These are phyloP conservation scores for Casuarina equisetifolia DNA, from an alignment of 306 rosid species.

Conservation along the genomic window DNA sequence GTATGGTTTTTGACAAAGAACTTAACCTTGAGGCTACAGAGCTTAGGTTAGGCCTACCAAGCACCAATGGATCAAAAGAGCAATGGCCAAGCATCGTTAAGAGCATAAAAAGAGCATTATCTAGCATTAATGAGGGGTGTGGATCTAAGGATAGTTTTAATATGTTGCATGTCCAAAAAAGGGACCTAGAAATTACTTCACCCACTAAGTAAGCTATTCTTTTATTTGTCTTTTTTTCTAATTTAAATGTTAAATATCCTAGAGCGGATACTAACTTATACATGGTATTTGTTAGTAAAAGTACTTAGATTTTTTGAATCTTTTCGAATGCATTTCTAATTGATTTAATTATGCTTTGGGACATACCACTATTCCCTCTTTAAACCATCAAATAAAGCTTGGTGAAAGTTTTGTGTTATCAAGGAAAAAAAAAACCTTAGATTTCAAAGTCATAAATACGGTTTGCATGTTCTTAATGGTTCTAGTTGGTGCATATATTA, in stretches of 20 bases:
- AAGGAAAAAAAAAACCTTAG: not conserved
- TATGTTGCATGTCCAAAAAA: conserved; percentile 7
- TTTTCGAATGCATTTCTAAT: too few species aligned
- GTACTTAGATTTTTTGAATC: too few species aligned
- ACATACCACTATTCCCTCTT: too few species aligned
- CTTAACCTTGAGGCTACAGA: conserved; percentile 56
- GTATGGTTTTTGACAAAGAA: conserved; percentile 14
- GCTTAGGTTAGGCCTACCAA: conserved; percentile 48
- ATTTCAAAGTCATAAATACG: not conserved
- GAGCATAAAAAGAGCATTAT: conserved; percentile 43
- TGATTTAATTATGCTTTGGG: too few species aligned
- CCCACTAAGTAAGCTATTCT: conserved; percentile 46
- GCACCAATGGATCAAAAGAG: conserved; percentile 14
- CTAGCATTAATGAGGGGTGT: not conserved
- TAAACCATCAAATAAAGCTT: too few species aligned
- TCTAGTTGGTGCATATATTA: not conserved
- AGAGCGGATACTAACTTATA: too few species aligned
- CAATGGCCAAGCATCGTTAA: conserved; percentile 1
- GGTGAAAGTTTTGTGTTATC: too few species aligned
- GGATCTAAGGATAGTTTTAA: not conserved
- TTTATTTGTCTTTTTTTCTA: not conserved
- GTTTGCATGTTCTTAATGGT: not conserved
- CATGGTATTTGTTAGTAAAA: too few species aligned
- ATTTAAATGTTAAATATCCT: not conserved
- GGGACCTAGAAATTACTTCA: conserved; percentile 24